Evolutionary conservation across 108 stramenopile species (phyloP).

Genomic region (Cyclotella distinguenda): DNA sequence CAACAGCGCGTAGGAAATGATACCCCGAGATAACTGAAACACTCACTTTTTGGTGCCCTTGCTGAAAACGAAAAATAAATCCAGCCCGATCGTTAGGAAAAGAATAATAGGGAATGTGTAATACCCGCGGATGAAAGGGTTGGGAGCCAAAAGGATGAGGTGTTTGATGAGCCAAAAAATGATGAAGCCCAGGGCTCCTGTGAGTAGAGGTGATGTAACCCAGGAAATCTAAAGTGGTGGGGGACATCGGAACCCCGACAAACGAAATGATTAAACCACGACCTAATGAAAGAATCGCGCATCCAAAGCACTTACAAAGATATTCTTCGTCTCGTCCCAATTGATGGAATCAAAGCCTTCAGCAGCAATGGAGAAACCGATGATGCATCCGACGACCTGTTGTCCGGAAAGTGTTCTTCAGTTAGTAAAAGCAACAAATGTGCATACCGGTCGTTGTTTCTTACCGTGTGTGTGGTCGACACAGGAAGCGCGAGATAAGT

Average conservation of each 20-base stretch:
- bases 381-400: conserved; percentile 12
- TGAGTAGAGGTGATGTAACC: conserved; percentile 59
- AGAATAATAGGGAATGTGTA: conserved; percentile 56
- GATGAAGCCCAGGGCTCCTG: conserved; percentile 32
- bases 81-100: conserved; percentile 34
- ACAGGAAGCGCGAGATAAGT: conserved; percentile 28
- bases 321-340: conserved; percentile 34
- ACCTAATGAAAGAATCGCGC: too few species aligned
- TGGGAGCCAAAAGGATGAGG: conserved; percentile 20
- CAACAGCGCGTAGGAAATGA: too few species aligned
- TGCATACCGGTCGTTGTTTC: too few species aligned
- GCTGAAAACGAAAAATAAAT: conserved; percentile 55
- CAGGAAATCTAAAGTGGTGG: too few species aligned
- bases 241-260: too few species aligned
- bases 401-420: too few species aligned
- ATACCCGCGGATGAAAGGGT: conserved; percentile 50
- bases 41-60: conserved; percentile 44
- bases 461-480: conserved; percentile 29
- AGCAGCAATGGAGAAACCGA: conserved; percentile 23
- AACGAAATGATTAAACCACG: too few species aligned
- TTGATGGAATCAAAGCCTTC: conserved; percentile 42
- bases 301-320: conserved; percentile 49
- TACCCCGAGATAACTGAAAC: too few species aligned
- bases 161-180: conserved; percentile 31
- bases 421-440: neutral